Conservation (phyloP, 768 basidiomycete genomes). For the Termitomyces sp. region DNA sequence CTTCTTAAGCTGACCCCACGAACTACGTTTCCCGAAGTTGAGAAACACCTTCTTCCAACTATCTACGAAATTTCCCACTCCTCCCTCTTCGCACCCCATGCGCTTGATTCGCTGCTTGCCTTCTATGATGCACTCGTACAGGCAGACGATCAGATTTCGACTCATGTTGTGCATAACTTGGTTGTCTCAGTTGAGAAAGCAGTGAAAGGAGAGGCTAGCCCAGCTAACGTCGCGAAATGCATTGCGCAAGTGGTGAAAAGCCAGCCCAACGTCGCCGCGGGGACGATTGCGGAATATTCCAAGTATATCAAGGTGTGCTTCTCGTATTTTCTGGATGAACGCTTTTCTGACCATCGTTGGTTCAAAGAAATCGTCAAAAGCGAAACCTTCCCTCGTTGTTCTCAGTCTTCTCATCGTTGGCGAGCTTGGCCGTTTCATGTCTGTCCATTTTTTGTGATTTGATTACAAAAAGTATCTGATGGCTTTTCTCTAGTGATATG, state of each 20-base stretch:
- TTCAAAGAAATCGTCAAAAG: slow-evolving; percentile 50
- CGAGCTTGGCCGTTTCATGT: slow-evolving; percentile 92
- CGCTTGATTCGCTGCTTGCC: slow-evolving; percentile 75
- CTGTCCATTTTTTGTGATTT: slow-evolving; percentile 20
- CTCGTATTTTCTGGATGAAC: not conserved
- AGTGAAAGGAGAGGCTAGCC: slow-evolving; percentile 50
- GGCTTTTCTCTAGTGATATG: slow-evolving; percentile 70
- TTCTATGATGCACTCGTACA: slow-evolving; percentile 84
- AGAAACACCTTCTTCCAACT: slow-evolving; percentile 60
- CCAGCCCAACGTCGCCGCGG: slow-evolving; percentile 69
- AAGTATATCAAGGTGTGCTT: slow-evolving; percentile 69
- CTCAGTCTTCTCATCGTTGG: slow-evolving; percentile 88
- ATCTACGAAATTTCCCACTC: slow-evolving; percentile 76
- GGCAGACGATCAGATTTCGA: slow-evolving; percentile 80
- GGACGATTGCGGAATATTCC: slow-evolving; percentile 81
- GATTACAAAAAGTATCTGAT: not conserved
- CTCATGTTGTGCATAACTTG: slow-evolving; percentile 76
- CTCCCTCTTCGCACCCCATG: slow-evolving; percentile 69
- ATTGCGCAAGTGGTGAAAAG: slow-evolving; percentile 79
- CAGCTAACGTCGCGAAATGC: slow-evolving; percentile 78
- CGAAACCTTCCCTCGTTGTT: slow-evolving; percentile 64
- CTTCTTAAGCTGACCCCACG: slow-evolving; percentile 66
- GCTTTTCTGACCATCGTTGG: not conserved
- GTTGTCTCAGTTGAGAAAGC: slow-evolving; percentile 65
- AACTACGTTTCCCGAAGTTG: slow-evolving; percentile 72